A percentile compares a stretch with the other conserved stretches of the same genome.
phyloP scores from a whole-genome alignment of 257 asterid species.

The Petrea volubilis region DNA sequence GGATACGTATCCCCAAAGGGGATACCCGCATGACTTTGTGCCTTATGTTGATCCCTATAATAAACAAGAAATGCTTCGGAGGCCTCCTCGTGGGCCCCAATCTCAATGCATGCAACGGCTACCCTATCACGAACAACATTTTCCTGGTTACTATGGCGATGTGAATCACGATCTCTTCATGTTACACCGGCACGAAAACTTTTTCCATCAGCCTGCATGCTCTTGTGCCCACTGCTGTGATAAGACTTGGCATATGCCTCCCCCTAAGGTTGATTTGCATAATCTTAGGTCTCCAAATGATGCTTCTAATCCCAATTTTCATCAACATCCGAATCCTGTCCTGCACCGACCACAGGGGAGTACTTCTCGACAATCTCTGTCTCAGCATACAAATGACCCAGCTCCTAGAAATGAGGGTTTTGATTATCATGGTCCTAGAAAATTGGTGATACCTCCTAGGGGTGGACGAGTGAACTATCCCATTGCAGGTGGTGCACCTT shows the following conservation, averaged over 20 bases:
- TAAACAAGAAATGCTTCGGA: constrained; percentile 49
- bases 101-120: constrained; percentile 48
- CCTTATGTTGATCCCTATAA: constrained; percentile 44
- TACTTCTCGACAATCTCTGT: constrained; percentile 44
- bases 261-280: constrained; percentile 48
- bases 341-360: constrained; percentile 39
- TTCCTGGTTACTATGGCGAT: constrained; percentile 50
- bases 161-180: constrained; percentile 48
- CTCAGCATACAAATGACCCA: constrained; percentile 50
- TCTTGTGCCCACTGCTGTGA: constrained; percentile 69
- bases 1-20: constrained; percentile 52
- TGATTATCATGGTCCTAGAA: constrained; percentile 49
- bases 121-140: constrained; percentile 44
- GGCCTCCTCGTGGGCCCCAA: constrained; percentile 47
- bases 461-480: constrained; percentile 47
- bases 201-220: constrained; percentile 80
- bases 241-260: constrained; percentile 55
- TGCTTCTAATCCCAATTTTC: constrained; percentile 37
- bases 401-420: constrained; percentile 55
- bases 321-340: constrained; percentile 35
- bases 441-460: constrained; percentile 42
- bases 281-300: constrained; percentile 47
- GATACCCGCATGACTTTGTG: constrained; percentile 39
- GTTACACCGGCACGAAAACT: constrained; percentile 66
- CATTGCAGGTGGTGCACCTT: constrained; percentile 91